These are phyloP conservation scores for Xylaria grammica DNA, from an alignment of 495 filamentous ascomycete species.

Conservation along the genomic window DNA sequence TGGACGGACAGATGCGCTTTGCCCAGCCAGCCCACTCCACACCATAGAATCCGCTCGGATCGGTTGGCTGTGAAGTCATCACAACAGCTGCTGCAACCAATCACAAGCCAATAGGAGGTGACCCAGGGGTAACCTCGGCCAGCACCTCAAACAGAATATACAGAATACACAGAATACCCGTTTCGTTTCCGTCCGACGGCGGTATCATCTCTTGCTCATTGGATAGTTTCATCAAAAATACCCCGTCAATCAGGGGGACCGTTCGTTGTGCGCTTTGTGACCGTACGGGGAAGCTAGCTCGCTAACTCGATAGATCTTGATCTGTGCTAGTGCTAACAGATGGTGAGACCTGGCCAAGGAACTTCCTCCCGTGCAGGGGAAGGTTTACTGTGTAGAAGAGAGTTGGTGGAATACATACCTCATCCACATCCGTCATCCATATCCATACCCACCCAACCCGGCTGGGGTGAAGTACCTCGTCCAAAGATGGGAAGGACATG, in stretches of 20 bases:
- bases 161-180: too few species aligned
- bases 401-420: conserved; percentile 3
- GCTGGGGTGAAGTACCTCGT: too few species aligned
- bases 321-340: background rate
- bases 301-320: background rate
- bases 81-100: background rate
- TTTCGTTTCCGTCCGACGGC: conserved; percentile 36
- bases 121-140: conserved; percentile 21
- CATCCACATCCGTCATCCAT: too few species aligned
- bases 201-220: conserved; percentile 27
- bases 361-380: conserved; percentile 13
- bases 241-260: background rate
- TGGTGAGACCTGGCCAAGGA: conserved; percentile 8
- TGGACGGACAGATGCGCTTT: conserved; percentile 1
- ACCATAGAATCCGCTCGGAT: background rate
- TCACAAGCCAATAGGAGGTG: conserved; percentile 24
- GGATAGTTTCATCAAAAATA: conserved; percentile 10
- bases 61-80: background rate
- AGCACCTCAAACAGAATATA: conserved; percentile 38
- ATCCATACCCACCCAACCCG: too few species aligned
- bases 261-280: background rate
- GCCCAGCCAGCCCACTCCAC: background rate
- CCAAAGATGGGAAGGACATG: too few species aligned
- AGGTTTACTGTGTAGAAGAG: background rate
- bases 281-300: background rate